Evolutionary conservation across 2,329 filamentous ascomycete genomes (phyloP).

Genomic region (Diplocarpon mali): DNA sequence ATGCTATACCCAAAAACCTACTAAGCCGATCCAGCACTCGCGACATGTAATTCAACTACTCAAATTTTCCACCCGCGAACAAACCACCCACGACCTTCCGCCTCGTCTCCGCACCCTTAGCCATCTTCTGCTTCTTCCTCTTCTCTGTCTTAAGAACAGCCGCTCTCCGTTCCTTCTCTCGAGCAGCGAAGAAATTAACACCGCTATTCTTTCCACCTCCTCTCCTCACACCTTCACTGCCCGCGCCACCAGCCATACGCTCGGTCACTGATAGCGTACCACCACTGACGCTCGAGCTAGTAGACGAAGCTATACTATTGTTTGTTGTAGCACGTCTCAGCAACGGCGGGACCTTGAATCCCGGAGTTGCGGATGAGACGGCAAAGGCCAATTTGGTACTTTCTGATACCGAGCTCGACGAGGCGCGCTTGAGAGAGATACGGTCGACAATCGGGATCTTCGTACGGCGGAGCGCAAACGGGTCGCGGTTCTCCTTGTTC

Average conservation of each 20-base stretch:
- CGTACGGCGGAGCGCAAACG: conserved; percentile 29
- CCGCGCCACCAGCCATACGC: conserved; percentile 30
- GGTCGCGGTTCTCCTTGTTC: conserved; percentile 24
- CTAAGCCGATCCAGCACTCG: too few relatives aligned
- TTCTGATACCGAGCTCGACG: conserved; percentile 29
- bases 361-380: conserved; percentile 29
- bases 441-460: conserved; percentile 55
- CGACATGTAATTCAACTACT: conserved; percentile 10
- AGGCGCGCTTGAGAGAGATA: conserved; percentile 54
- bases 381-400: conserved; percentile 45
- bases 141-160: conserved; percentile 45
- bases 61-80: conserved; percentile 45
- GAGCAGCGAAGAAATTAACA: conserved; percentile 47
- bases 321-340: conserved; percentile 65
- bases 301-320: conserved; percentile 30
- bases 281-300: conserved; percentile 21
- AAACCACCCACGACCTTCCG: conserved; percentile 46
- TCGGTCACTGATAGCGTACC: conserved; percentile 21
- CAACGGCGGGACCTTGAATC: conserved; percentile 59
- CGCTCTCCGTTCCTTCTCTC: conserved; percentile 46
- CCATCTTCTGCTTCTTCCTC: conserved; percentile 46
- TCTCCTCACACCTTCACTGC: conserved; percentile 45
- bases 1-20: too few relatives aligned
- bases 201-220: conserved; percentile 49
- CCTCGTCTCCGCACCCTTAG: conserved; percentile 45